Evolutionary conservation across 805 yeast species (phyloP).

Genomic region (Hermanozyma aechmeae): DNA sequence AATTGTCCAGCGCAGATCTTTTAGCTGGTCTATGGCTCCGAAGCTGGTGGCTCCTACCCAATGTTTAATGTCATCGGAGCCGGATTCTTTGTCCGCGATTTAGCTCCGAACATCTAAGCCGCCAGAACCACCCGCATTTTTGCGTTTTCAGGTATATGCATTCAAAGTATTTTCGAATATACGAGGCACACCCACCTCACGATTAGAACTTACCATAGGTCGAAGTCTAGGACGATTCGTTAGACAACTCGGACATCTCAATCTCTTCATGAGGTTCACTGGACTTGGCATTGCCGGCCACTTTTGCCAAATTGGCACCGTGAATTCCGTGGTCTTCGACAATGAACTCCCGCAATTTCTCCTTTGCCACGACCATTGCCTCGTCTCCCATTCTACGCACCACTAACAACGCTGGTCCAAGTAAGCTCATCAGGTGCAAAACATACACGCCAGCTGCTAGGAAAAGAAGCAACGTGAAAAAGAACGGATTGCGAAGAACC

Average conservation of each 20-base stretch:
- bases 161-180: no score
- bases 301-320: conserved; percentile 9
- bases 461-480: conserved; percentile 54
- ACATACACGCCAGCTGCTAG: conserved; percentile 54
- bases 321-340: conserved; percentile 37
- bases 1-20: no score
- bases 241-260: background rate
- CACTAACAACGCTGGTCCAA: conserved; percentile 66
- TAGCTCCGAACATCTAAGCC: no score
- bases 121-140: no score
- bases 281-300: conserved; percentile 2
- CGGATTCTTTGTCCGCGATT: no score
- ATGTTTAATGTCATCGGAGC: no score
- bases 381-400: conserved; percentile 50
- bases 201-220: background rate
- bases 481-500: conserved; percentile 76
- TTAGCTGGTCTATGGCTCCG: no score
- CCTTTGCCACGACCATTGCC: conserved; percentile 46
- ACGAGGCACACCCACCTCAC: no score
- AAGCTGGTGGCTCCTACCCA: no score
- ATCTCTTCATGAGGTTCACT: background rate
- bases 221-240: background rate
- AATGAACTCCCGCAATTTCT: conserved; percentile 49
- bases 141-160: no score
- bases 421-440: conserved; percentile 59